These are phyloP conservation scores for Solanum boliviense DNA, from an alignment of 257 asterid species.

Conservation along the genomic window DNA sequence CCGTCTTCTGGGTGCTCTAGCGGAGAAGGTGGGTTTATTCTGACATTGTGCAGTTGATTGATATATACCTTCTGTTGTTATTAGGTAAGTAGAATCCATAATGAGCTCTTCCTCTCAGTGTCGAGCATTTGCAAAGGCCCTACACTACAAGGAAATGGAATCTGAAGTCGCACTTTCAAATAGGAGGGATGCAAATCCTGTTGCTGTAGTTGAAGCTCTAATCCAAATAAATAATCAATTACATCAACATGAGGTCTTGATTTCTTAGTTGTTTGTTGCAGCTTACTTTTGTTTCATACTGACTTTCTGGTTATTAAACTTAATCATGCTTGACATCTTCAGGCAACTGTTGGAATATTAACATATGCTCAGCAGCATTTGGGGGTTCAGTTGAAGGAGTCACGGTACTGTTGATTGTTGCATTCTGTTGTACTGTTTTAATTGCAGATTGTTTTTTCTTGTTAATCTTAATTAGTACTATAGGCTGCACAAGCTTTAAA, in stretches of 20 bases:
- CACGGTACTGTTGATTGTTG: constrained; percentile 43
- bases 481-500: background rate
- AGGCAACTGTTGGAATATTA: constrained; percentile 97
- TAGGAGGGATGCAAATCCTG: constrained; percentile 87
- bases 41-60: background rate
- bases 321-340: constrained; percentile 7
- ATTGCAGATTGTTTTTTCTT: background rate
- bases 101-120: constrained; percentile 48
- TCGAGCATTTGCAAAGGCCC: constrained; percentile 95
- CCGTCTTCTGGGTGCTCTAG: constrained; percentile 94
- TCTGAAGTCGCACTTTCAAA: constrained; percentile 79
- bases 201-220: constrained; percentile 92
- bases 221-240: constrained; percentile 91
- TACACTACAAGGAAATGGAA: constrained; percentile 96
- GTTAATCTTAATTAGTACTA: background rate
- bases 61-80: background rate
- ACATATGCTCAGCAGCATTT: constrained; percentile 84
- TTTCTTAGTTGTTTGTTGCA: background rate
- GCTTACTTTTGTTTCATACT: background rate
- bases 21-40: constrained; percentile 57
- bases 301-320: background rate
- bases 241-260: constrained; percentile 88
- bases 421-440: background rate
- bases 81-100: background rate
- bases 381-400: constrained; percentile 92